A percentile compares a stretch with the other conserved stretches of the same genome.
Conservation (phyloP, 2,329 filamentous ascomycete genomes). For the Penicillium crustosum region DNA sequence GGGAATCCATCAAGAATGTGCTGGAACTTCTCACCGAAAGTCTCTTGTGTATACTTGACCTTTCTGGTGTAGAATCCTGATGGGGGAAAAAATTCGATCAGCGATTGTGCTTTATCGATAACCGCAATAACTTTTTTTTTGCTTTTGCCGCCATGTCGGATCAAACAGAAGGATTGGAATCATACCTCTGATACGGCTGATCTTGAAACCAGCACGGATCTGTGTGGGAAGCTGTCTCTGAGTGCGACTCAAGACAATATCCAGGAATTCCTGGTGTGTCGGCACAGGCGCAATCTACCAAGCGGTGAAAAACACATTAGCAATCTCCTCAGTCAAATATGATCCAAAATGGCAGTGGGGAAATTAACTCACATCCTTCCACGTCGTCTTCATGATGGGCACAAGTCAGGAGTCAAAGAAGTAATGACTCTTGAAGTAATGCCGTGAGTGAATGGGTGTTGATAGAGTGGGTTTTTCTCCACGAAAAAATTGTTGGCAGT, state of each 20-base stretch:
- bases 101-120: conserved; percentile 31
- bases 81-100: conserved; percentile 28
- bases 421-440: conserved; percentile 27
- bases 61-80: conserved; percentile 91
- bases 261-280: conserved; percentile 91
- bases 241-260: conserved; percentile 92
- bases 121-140: conserved; percentile 21
- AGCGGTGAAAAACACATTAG: conserved; percentile 43
- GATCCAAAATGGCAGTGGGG: background rate
- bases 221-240: conserved; percentile 92
- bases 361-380: conserved; percentile 52
- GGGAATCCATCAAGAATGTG: conserved; percentile 92
- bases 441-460: conserved; percentile 25
- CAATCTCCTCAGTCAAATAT: conserved; percentile 6
- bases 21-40: conserved; percentile 89
- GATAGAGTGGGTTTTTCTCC: conserved; percentile 25
- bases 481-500: conserved; percentile 29
- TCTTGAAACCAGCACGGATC: conserved; percentile 94
- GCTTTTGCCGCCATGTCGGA: background rate
- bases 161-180: background rate
- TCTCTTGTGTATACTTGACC: conserved; percentile 97
- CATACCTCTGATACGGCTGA: conserved; percentile 76
- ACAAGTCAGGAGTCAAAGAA: conserved; percentile 28
- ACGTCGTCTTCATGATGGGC: conserved; percentile 58
- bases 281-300: conserved; percentile 75